phyloP scores from a whole-genome alignment of 805 yeast species.

The Zygosaccharomyces kombuchaensis region DNA sequence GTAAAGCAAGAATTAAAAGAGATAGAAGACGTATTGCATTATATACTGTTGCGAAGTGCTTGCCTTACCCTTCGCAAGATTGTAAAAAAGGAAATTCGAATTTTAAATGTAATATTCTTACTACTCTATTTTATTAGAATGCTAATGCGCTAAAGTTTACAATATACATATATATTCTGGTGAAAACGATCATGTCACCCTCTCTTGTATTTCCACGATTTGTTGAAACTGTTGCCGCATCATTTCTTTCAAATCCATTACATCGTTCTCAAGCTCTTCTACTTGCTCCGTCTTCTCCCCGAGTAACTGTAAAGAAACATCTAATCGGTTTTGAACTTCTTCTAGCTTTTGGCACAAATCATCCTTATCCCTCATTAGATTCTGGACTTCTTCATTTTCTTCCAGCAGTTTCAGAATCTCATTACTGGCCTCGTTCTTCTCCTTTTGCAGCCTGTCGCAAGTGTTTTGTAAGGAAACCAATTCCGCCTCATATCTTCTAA shows the following conservation, averaged over 20 bases:
- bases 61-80: neutral
- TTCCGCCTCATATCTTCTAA: constrained; percentile 79
- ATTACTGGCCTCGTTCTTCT: constrained; percentile 62
- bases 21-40: neutral
- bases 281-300: constrained; percentile 88
- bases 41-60: neutral
- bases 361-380: constrained; percentile 34
- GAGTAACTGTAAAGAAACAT: constrained; percentile 59
- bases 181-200: constrained; percentile 22
- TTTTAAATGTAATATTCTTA: neutral
- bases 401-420: constrained; percentile 60
- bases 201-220: constrained; percentile 59
- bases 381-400: constrained; percentile 45
- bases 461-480: constrained; percentile 61
- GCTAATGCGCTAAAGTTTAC: neutral
- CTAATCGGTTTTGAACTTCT: constrained; percentile 41
- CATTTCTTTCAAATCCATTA: constrained; percentile 81
- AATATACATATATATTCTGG: constrained; percentile 36
- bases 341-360: constrained; percentile 33
- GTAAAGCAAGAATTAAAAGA: neutral
- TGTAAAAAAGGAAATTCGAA: neutral
- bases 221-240: constrained; percentile 82
- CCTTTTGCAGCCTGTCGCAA: constrained; percentile 45
- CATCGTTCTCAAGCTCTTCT: constrained; percentile 83
- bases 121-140: neutral